Percentiles rank a stretch among this genome's conserved stretches.
These are phyloP conservation scores for Eucalyptus pumila DNA, from an alignment of 345 rosid species.

Conservation along the genomic window DNA sequence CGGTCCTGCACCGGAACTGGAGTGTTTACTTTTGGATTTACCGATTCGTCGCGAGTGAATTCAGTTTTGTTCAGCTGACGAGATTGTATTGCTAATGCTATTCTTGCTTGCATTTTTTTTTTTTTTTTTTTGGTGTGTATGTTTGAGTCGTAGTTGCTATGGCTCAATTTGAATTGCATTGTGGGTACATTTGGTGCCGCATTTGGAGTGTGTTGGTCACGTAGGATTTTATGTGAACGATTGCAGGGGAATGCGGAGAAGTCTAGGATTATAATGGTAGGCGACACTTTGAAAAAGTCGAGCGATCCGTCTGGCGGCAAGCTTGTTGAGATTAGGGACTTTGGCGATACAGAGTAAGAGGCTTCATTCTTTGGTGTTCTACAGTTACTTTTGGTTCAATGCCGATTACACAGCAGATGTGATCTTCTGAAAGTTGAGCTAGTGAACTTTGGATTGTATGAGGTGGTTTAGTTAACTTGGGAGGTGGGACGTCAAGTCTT, in stretches of 20 bases:
- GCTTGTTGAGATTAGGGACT: conserved; percentile 41
- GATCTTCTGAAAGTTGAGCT: neutral
- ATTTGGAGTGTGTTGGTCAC: neutral
- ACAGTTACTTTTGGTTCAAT: neutral
- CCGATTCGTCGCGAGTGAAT: neutral
- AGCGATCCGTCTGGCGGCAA: conserved; percentile 38
- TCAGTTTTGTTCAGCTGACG: neutral
- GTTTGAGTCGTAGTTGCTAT: neutral
- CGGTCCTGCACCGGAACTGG: neutral
- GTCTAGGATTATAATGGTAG: conserved; percentile 86
- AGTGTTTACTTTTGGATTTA: neutral
- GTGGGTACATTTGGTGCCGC: neutral
- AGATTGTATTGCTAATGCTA: neutral
- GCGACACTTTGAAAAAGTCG: conserved; percentile 71
- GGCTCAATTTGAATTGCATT: neutral
- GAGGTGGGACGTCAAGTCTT: neutral
- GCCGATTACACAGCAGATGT: neutral
- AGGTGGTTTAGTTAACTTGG: neutral
- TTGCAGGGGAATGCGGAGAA: conserved; percentile 81
- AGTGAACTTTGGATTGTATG: neutral
- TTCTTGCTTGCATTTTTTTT: neutral
- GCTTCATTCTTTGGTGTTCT: neutral
- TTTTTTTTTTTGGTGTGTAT: neutral
- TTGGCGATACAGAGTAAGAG: conserved; percentile 54
- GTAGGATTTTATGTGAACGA: neutral